Percentiles rank a stretch among this genome's conserved stretches.
These are phyloP conservation scores for button mushroom (Agaricus bisporus) DNA, from an alignment of 768 basidiomycete genomes.

Conservation along the genomic window DNA sequence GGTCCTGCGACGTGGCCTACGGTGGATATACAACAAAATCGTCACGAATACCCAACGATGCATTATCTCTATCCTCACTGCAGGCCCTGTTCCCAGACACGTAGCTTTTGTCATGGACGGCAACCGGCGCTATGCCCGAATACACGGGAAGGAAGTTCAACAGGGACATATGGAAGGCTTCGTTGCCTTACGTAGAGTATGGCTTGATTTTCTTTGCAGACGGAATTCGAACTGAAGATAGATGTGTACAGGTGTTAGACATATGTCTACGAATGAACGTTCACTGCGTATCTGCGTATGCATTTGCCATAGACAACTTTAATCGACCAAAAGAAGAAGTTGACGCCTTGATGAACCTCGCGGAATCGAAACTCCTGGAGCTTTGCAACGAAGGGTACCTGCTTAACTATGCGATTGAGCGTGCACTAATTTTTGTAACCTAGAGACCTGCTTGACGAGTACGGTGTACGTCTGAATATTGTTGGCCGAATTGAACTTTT, in stretches of 20 bases:
- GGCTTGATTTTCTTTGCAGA: conserved; percentile 19
- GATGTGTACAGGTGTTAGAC: conserved; percentile 61
- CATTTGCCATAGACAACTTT: conserved; percentile 98
- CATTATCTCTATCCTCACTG: conserved; percentile 60
- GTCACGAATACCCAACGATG: conserved; percentile 32
- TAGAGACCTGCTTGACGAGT: conserved; percentile 73
- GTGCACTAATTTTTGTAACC: background rate
- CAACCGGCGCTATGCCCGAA: conserved; percentile 84
- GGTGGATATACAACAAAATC: conserved; percentile 25
- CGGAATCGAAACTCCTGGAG: conserved; percentile 71
- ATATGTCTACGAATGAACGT: conserved; percentile 78
- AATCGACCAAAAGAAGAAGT: conserved; percentile 84
- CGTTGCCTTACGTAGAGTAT: conserved; percentile 67
- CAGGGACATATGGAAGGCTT: conserved; percentile 88
- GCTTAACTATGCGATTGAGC: background rate
- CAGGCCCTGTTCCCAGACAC: conserved; percentile 85
- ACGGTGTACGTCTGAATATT: conserved; percentile 82
- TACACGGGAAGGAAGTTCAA: conserved; percentile 52
- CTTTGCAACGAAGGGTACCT: conserved; percentile 74
- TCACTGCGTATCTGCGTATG: conserved; percentile 86
- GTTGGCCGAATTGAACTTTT: conserved; percentile 74
- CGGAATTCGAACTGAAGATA: background rate
- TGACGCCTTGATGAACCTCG: conserved; percentile 79
- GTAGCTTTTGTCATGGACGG: conserved; percentile 98
- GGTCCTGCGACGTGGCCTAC: conserved; percentile 21